phyloP scores from a whole-genome alignment of 2,329 filamentous ascomycete genomes.

The Talaromyces sp. region DNA sequence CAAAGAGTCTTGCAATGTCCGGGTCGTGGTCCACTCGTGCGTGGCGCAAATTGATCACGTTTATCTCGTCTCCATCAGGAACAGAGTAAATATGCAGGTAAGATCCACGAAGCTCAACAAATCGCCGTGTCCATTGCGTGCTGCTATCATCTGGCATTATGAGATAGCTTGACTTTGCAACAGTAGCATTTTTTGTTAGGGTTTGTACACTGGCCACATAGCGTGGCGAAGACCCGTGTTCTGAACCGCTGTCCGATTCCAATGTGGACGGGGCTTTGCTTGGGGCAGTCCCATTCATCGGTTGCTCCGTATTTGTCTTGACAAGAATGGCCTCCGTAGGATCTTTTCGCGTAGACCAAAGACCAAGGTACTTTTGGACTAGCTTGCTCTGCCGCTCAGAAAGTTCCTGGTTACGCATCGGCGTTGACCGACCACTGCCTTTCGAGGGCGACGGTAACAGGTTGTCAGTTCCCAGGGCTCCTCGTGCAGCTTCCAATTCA shows the following conservation, averaged over 20 bases:
- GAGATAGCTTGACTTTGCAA: constrained; percentile 83
- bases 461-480: constrained; percentile 36
- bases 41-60: constrained; percentile 81
- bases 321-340: constrained; percentile 39
- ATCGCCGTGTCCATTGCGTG: constrained; percentile 83
- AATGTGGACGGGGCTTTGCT: constrained; percentile 18
- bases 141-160: constrained; percentile 72
- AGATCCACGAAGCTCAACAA: constrained; percentile 83
- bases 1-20: constrained; percentile 73
- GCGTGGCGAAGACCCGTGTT: constrained; percentile 40
- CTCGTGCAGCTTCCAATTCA: constrained; percentile 66
- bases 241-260: constrained; percentile 24
- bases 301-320: constrained; percentile 40
- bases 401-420: constrained; percentile 28
- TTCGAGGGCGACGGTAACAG: constrained; percentile 30
- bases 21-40: constrained; percentile 89
- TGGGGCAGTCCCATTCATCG: constrained; percentile 24
- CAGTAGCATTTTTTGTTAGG: constrained; percentile 71
- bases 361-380: constrained; percentile 36
- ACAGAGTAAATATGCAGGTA: constrained; percentile 88
- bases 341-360: constrained; percentile 38
- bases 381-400: constrained; percentile 33
- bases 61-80: constrained; percentile 82
- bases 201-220: constrained; percentile 72
- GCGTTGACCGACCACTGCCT: constrained; percentile 30